Evolutionary conservation across 1,284 basidiomycete genomes (phyloP).

Genomic region (Takashimella tepidaria): DNA sequence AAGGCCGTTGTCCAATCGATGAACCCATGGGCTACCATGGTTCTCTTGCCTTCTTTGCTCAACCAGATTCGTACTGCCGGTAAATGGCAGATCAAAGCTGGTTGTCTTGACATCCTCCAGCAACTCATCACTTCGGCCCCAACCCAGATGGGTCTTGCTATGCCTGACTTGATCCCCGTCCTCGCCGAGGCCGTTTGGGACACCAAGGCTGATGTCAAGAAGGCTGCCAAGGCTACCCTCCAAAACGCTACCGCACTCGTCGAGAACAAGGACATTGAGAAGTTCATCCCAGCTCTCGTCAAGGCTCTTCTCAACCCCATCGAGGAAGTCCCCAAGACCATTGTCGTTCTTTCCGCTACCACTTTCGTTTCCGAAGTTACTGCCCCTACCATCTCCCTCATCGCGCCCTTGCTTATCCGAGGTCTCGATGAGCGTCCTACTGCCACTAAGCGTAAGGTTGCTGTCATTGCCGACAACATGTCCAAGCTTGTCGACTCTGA

Average conservation of each 20-base stretch:
- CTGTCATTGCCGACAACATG: slow-evolving; percentile 98
- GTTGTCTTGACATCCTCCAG: slow-evolving; percentile 77
- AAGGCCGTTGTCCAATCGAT: slow-evolving; percentile 71
- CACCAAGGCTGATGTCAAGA: slow-evolving; percentile 99
- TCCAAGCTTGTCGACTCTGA: slow-evolving; percentile 94
- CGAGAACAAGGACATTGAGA: slow-evolving; percentile 92
- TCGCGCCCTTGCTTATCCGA: slow-evolving; percentile 95
- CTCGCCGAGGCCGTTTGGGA: slow-evolving; percentile 98
- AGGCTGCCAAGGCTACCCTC: slow-evolving; percentile 90
- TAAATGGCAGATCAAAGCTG: slow-evolving; percentile 99
- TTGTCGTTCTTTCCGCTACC: slow-evolving; percentile 93
- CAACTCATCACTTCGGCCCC: slow-evolving; percentile 84
- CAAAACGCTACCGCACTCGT: slow-evolving; percentile 89
- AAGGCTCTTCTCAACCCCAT: slow-evolving; percentile 98
- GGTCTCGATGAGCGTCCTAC: slow-evolving; percentile 94
- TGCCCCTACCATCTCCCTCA: slow-evolving; percentile 95
- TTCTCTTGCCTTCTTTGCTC: slow-evolving; percentile 85
- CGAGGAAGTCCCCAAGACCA: slow-evolving; percentile 96
- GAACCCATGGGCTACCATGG: slow-evolving; percentile 83
- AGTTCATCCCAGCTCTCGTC: slow-evolving; percentile 94
- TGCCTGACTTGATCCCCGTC: slow-evolving; percentile 93
- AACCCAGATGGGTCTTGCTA: slow-evolving; percentile 78
- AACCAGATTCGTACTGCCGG: slow-evolving; percentile 86
- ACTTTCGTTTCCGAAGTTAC: slow-evolving; percentile 99
- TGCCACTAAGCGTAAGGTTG: slow-evolving; percentile 93